Percentiles rank a stretch among this genome's conserved stretches.
Evolutionary conservation across 805 yeast species (phyloP).

Genomic region (Saturnispora sekii): DNA sequence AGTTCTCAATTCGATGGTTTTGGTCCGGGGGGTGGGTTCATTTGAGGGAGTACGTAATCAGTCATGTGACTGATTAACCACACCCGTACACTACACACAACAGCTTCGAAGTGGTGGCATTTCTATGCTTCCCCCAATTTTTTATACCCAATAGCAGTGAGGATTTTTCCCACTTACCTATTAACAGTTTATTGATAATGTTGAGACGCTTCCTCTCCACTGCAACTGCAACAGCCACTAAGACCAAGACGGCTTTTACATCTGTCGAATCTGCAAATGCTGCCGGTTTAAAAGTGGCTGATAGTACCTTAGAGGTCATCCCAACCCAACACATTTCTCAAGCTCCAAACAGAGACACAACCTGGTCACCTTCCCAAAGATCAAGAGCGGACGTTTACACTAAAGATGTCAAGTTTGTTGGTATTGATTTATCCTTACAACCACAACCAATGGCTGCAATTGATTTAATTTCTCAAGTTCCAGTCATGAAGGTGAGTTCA

Average conservation of each 20-base stretch:
- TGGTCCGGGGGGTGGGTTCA: background rate
- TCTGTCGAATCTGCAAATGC: slow-evolving; percentile 8
- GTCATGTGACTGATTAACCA: background rate
- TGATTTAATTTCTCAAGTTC: slow-evolving; percentile 68
- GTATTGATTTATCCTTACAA: slow-evolving; percentile 54
- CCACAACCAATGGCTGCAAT: slow-evolving; percentile 81
- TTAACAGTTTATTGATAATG: slow-evolving; percentile 10
- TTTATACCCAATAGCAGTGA: too few relatives aligned
- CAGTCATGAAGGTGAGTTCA: slow-evolving; percentile 48
- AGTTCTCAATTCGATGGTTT: too few relatives aligned
- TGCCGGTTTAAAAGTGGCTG: slow-evolving; percentile 1
- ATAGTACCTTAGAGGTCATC: slow-evolving; percentile 11
- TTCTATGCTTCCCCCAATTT: too few relatives aligned
- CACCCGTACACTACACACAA: slow-evolving; percentile 12
- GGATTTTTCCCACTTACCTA: too few relatives aligned
- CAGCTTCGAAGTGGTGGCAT: too few relatives aligned
- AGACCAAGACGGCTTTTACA: slow-evolving; percentile 11
- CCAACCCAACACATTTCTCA: slow-evolving; percentile 28
- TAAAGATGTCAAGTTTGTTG: slow-evolving; percentile 57
- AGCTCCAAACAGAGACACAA: slow-evolving; percentile 63
- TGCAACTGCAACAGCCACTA: slow-evolving; percentile 10
- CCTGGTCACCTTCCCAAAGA: slow-evolving; percentile 68
- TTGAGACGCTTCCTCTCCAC: slow-evolving; percentile 12
- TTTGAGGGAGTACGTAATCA: background rate
- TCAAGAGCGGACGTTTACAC: slow-evolving; percentile 47